Evolutionary conservation across 176 grass and related monocot genomes (phyloP), one percentile per base, ranked within the genome.

Genomic region (Cenchrus fungigraminus): DNA sequence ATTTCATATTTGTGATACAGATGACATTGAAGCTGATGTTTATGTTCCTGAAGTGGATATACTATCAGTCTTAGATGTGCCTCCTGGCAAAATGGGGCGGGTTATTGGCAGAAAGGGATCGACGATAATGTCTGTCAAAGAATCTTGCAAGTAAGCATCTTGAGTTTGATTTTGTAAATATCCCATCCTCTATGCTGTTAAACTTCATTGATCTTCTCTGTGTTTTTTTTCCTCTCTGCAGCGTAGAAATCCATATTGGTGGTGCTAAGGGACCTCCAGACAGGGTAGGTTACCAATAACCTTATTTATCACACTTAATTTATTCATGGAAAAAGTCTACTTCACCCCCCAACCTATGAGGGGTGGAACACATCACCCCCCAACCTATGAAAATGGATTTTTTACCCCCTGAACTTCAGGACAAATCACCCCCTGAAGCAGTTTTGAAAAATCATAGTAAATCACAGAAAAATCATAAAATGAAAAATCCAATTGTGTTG

Each of bases 51-150:
- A 95, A 81, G 80, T n/a, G 22, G 97, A 92, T 81, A 96, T 96
- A 86, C 78, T 98, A 7, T 98, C 97, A 61, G 88, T 94, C 69
- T 83, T 98, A 75, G 81, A 95, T 87, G 91, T 98, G 65, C 97
- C 97, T 84, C 83, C 91, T 89, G 93, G 97, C 55, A 98, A 98
- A 91, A 98, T 96, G 97, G 97, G 97, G 55, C 91, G 93, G 56
- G 88, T 98, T 75, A 98, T 98, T 85, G 97, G 97, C 31, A 95
- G 73, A 84, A 98, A 81, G 84, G 97, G 93, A 67, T 82, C 84
- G 25, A 92, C 93, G 6, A 98, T 98, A 70, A 93, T 82, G 89
- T 76, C 74, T 43, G 88, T 96, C 79, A 98, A 98, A 90, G 71
- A 88, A 91, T 91, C 86, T 92, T 98, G 97, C 93, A 93, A 89